Conservation (phyloP, 495 filamentous ascomycete genomes). For the Neurospora africana region DNA sequence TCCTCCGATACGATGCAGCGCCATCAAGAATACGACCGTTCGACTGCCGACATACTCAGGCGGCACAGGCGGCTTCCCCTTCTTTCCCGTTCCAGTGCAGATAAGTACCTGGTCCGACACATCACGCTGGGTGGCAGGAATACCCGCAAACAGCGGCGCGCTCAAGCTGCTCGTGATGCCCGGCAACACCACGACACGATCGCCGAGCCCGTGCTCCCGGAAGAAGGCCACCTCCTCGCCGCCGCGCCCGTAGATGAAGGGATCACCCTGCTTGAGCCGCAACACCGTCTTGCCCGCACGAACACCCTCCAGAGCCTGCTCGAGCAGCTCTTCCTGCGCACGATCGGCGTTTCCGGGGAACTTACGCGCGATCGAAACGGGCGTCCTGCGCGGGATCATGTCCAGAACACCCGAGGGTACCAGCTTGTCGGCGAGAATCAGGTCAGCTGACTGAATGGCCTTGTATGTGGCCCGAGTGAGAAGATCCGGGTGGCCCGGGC, state of each 20-base stretch:
- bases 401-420: slow-evolving; percentile 80
- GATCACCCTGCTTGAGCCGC: slow-evolving; percentile 90
- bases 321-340: slow-evolving; percentile 85
- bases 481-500: slow-evolving; percentile 84
- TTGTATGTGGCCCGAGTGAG: slow-evolving; percentile 82
- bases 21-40: slow-evolving; percentile 95
- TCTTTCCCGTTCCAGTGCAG: slow-evolving; percentile 89
- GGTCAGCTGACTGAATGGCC: slow-evolving; percentile 71
- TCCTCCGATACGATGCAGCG: slow-evolving; percentile 68
- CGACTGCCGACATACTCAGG: slow-evolving; percentile 66
- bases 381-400: slow-evolving; percentile 80
- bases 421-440: slow-evolving; percentile 92
- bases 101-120: slow-evolving; percentile 88
- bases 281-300: slow-evolving; percentile 68
- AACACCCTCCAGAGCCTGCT: slow-evolving; percentile 61
- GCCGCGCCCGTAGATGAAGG: slow-evolving; percentile 89
- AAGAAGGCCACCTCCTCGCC: slow-evolving; percentile 92
- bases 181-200: slow-evolving; percentile 54
- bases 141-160: slow-evolving; percentile 78
- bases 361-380: slow-evolving; percentile 87
- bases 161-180: slow-evolving; percentile 82
- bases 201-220: slow-evolving; percentile 51
- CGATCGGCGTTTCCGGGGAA: slow-evolving; percentile 94
- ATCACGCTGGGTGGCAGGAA: slow-evolving; percentile 79
- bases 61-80: slow-evolving; percentile 70